Evolutionary conservation across 345 rosid genomes (phyloP), one percentile per base, ranked within the genome.

Genomic region (Arabidopsis arenosa): DNA sequence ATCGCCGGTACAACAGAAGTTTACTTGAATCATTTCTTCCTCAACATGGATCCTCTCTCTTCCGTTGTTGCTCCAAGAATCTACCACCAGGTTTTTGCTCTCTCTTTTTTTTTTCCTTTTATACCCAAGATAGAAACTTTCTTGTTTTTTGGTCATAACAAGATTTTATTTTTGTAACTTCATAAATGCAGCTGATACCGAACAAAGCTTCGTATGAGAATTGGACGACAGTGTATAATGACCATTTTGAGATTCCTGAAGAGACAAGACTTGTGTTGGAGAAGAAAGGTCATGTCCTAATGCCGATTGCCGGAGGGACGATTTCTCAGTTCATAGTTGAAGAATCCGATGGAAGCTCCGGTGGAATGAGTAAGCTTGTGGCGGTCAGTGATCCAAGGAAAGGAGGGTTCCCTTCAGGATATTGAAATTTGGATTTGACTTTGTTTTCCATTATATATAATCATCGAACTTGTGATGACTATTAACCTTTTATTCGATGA

Each of bases 321-420:
- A 74, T 84, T 26, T 77, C 79, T 70, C 95, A 89, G 75, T 79
- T 89, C 35, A 68, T 87, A 28, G 84, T 84, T 71, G 72, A 84
- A 21, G 81, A 81, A 13, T 55, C 77, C 23, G 77, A 63, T 7
- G 76, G 48, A 55, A 74, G 35, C 32, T 60, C 68, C 6, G n/a
- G 58, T 11, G 69, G 36, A 52, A 49, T 0, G n/a, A 79, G 75
- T 55, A 39, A 45, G 63, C 88, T 88, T 51, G 78, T 82, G 21
- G 89, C 83, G 13, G 87, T 88, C 0, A 86, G 88, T 80, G 93
- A 90, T 73, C 91, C 93, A 13, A 83, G 93, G 74, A 88, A 86
- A 76, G 91, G 93, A 75, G 92, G 93, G 5, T 67, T 75, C 58
- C 89, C 96, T 11, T 80, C 91, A 58, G 96, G 91, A 62, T 86